Evolutionary conservation across 176 grass and related monocot species (phyloP).

Genomic region (Oryza nivara): DNA sequence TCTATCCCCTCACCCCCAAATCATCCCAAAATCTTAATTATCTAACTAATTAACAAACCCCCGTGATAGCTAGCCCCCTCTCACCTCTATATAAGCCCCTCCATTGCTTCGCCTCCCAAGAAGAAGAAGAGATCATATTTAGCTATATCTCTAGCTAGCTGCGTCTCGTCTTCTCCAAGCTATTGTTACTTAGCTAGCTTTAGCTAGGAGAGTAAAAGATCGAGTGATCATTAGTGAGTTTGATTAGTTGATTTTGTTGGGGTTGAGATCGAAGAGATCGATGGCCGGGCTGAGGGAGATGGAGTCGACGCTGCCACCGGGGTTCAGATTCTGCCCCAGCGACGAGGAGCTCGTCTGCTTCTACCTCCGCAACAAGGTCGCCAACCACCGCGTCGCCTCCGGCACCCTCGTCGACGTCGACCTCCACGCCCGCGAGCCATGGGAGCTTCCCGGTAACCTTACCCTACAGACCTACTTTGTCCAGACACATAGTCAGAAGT

Average conservation of each 20-base stretch:
- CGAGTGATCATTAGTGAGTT: background rate
- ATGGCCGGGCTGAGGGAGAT: constrained; percentile 55
- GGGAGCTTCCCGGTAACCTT: constrained; percentile 76
- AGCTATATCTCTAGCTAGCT: background rate
- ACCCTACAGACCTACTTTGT: too few relatives aligned
- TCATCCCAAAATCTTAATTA: background rate
- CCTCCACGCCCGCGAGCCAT: constrained; percentile 73
- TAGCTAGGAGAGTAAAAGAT: background rate
- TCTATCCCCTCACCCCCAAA: background rate
- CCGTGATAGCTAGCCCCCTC: background rate
- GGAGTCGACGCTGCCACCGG: constrained; percentile 65
- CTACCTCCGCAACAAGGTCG: constrained; percentile 84
- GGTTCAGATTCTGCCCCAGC: constrained; percentile 85
- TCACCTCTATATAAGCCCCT: background rate
- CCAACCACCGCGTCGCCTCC: constrained; percentile 47
- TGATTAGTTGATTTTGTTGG: background rate
- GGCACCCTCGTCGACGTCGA: constrained; percentile 80
- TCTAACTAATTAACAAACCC: background rate
- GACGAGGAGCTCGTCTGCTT: constrained; percentile 84
- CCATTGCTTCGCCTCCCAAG: background rate
- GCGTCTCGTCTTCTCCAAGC: background rate
- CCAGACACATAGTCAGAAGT: too few relatives aligned
- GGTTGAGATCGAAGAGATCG: too few relatives aligned
- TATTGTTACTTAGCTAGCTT: background rate
- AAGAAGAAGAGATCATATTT: background rate